Conservation (phyloP, 1,139 yeast genomes). For the Yamadazyma conglobata region DNA sequence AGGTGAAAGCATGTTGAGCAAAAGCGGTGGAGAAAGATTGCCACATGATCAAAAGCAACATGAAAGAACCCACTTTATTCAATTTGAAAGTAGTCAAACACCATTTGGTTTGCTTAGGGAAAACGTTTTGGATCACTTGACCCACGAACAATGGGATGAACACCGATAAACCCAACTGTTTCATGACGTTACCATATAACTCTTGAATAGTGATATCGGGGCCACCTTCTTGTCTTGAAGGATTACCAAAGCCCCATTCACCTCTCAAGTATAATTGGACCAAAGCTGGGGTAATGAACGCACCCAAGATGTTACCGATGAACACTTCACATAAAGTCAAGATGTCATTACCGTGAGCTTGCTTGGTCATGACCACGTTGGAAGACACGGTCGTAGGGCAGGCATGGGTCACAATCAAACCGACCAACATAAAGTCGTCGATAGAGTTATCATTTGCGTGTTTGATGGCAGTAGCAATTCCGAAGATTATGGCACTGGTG, state of each 20-base stretch:
- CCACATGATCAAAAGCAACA: slow-evolving; percentile 77
- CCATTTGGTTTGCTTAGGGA: slow-evolving; percentile 65
- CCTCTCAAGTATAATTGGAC: slow-evolving; percentile 65
- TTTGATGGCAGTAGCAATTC: slow-evolving; percentile 65
- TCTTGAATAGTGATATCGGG: slow-evolving; percentile 43
- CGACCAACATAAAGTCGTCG: slow-evolving; percentile 72
- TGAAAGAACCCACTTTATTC: slow-evolving; percentile 71
- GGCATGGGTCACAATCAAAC: slow-evolving; percentile 75
- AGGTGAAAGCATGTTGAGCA: slow-evolving; percentile 71
- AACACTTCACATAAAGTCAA: slow-evolving; percentile 81
- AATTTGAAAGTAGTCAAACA: slow-evolving; percentile 55
- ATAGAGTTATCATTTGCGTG: slow-evolving; percentile 54
- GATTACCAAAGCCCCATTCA: slow-evolving; percentile 78
- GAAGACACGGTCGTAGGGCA: slow-evolving; percentile 92
- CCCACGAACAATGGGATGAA: slow-evolving; percentile 88
- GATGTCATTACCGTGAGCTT: slow-evolving; percentile 76
- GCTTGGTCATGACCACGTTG: slow-evolving; percentile 87
- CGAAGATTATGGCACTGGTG: slow-evolving; percentile 73
- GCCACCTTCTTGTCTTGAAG: slow-evolving; percentile 49
- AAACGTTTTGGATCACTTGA: slow-evolving; percentile 68
- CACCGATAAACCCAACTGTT: slow-evolving; percentile 78
- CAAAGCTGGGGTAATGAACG: slow-evolving; percentile 81
- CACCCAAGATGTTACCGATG: slow-evolving; percentile 79
- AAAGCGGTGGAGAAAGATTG: slow-evolving; percentile 88
- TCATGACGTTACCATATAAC: slow-evolving; percentile 76